Conservation (phyloP, 768 basidiomycete species). For the Mycena capillaripes region DNA sequence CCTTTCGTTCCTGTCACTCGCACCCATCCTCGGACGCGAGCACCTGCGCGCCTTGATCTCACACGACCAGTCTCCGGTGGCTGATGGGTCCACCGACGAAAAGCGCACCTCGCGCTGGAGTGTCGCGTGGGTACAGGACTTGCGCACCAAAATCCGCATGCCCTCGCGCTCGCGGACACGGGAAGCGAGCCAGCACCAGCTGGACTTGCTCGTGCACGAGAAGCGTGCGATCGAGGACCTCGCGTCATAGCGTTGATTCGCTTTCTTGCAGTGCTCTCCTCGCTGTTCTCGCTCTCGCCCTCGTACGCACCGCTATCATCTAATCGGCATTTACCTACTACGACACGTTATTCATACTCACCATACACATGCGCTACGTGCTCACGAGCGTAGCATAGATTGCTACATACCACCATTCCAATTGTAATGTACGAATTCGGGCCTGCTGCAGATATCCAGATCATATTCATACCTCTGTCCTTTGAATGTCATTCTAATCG, state of each 20-base stretch:
- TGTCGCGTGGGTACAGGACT: conserved; percentile 73
- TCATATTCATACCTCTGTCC: conserved; percentile 22
- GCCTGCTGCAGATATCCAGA: conserved; percentile 17
- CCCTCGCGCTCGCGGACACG: conserved; percentile 65
- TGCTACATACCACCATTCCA: conserved; percentile 15
- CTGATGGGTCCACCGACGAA: conserved; percentile 45
- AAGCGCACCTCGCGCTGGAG: conserved; percentile 60
- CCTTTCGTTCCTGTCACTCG: conserved; percentile 86
- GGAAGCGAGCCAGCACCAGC: conserved; percentile 58
- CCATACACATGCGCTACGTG: background rate
- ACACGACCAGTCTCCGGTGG: conserved; percentile 38
- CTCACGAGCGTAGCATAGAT: conserved; percentile 23
- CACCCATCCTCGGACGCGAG: conserved; percentile 87
- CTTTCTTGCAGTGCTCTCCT: conserved; percentile 3
- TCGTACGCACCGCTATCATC: conserved; percentile 1
- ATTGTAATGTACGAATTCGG: conserved; percentile 22
- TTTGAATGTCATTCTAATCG: conserved; percentile 13
- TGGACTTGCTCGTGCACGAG: conserved; percentile 69
- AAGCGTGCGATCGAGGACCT: conserved; percentile 62
- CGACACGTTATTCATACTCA: background rate
- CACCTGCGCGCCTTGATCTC: conserved; percentile 71
- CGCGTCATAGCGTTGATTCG: background rate
- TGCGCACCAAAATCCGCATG: conserved; percentile 72
- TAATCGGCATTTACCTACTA: conserved; percentile 15
- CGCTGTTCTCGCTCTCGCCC: background rate